Base-by-base conservation (phyloP, 305 asterid genomes). In the Ilex paraguariensis region DNA sequence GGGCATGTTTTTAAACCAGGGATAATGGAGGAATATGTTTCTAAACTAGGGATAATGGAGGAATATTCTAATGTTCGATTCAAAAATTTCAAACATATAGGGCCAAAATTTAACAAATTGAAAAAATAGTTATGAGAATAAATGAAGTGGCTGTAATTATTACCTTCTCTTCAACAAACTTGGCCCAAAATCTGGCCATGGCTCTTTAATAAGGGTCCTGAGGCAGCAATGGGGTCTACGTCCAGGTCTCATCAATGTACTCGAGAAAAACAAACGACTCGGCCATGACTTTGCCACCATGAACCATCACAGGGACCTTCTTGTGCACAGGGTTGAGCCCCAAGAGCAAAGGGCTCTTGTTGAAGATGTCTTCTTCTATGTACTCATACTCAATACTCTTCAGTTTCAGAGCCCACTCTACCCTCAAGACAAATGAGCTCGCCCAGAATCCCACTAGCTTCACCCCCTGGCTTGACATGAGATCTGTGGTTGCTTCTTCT, bases 241-340 rank as follows among this genome's bases (percentile, higher is more conserved):
- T 45, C 86, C 86, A 77, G 13, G 30, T 28, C 50, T 77, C 71
- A 48, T 80, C 85, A 13, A 80, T 60, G 61, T 80, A 77, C 40
- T 80, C 82, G 9, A 77, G 62, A 21, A 81, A 75, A 36, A 77
- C 46, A 10, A 42, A 0, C 2, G 86, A 77, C 33, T 81, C 86
- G 0, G 72, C 57, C 15, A 81, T 3, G 14, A 77, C 63, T 13
- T 68, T 68, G 31, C 68, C 81, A 39, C 54, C n/a, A 21, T 81
- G 86, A 40, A 77, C 61, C 44, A 81, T 77, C 31, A 81, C 77
- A 0, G 86, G 86, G 5, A 81, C 83, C 60, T 32, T 63, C 2
- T 51, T 60, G 11, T 68, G 15, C 0, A 65, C 57, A 61, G 84
- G 80, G 36, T 81, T 81, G 13, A 72, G 13, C 16, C 70, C 50